Evolutionary conservation across 805 yeast genomes (phyloP).

Genomic region (Wickerhamomyces queroliae): DNA sequence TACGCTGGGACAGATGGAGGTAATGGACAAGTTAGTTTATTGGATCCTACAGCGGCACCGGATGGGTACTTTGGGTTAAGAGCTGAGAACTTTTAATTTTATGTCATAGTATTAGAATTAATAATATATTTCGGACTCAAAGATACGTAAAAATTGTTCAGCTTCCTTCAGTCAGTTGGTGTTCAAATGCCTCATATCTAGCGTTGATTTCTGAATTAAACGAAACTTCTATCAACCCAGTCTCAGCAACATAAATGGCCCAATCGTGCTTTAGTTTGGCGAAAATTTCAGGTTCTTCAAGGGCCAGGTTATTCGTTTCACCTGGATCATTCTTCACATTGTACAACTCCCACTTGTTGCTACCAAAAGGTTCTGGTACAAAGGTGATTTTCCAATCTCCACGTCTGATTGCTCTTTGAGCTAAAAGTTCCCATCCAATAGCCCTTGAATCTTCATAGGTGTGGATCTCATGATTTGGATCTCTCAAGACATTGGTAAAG

Average conservation of each 20-base stretch:
- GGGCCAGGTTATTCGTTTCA: slow-evolving; percentile 41
- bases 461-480: slow-evolving; percentile 21
- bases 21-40: slow-evolving; percentile 13
- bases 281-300: slow-evolving; percentile 29
- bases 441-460: slow-evolving; percentile 36
- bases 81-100: too few relatives aligned
- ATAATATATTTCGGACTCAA: too few relatives aligned
- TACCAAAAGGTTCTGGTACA: slow-evolving; percentile 43
- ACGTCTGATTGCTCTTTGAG: slow-evolving; percentile 48
- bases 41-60: slow-evolving; percentile 19
- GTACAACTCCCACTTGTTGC: slow-evolving; percentile 45
- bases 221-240: slow-evolving; percentile 35
- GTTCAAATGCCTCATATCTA: background rate
- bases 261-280: slow-evolving; percentile 40
- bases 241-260: slow-evolving; percentile 46
- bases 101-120: too few relatives aligned
- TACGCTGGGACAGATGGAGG: slow-evolving; percentile 29
- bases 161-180: too few relatives aligned
- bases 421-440: slow-evolving; percentile 54
- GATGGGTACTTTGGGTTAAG: slow-evolving; percentile 31
- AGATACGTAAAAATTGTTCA: too few relatives aligned
- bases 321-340: slow-evolving; percentile 41
- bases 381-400: slow-evolving; percentile 43
- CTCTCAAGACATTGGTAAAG: slow-evolving; percentile 34
- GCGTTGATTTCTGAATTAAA: background rate